Base-by-base conservation (phyloP, 352 stramenopile genomes). In the Phytophthora meadii region DNA sequence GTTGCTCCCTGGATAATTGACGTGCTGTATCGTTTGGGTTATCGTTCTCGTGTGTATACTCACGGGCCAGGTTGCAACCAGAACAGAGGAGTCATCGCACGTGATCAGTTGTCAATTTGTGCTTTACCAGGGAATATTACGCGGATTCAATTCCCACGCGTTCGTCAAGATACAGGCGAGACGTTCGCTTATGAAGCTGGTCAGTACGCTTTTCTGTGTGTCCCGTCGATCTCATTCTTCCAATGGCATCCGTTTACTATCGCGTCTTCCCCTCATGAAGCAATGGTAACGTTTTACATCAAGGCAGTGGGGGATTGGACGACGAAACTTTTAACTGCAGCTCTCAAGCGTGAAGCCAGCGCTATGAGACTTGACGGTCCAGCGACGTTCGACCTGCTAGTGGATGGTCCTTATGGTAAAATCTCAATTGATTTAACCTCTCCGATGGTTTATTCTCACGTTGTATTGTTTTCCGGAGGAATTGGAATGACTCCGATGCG, bases 161-260 rank as follows among this genome's bases (percentile, higher is more conserved):
- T 78, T 30, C 69, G 60, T 22, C 58, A 64, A 44, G 74, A 85
- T n/a, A 83, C 62, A 24, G 61, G 63, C 30, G 61, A 77, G 24
- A 63, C 34, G 1, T 87, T 87, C 46, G 42, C 52, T 1, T 85
- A 81, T 27, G 42, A 78, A 55, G 67, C 77, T n/a, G 79, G 79
- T 0, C 80, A 92, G 59, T 97, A 96, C 67, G 81, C 78, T 0
- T 95, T 95, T 58, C 45, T 97, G 25, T 93, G 90, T 58, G 64
- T 97, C n/a, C 88, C 87, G 0, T 54, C 64, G 0, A 69, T 97
- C 53, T 88, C 74, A 7, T 14, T 66, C 10, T 65, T 88, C 0
- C 70, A 97, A 68, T 97, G 90, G 89, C 90, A 97, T 76, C 90
- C 90, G n/a, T 96, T 97, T 59, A 94, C 85, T 4, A 87, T 97